Evolutionary conservation across 2,329 filamentous ascomycete species (phyloP), one percentile per base, ranked within the genome.

Genomic region (Claviceps sp.): DNA sequence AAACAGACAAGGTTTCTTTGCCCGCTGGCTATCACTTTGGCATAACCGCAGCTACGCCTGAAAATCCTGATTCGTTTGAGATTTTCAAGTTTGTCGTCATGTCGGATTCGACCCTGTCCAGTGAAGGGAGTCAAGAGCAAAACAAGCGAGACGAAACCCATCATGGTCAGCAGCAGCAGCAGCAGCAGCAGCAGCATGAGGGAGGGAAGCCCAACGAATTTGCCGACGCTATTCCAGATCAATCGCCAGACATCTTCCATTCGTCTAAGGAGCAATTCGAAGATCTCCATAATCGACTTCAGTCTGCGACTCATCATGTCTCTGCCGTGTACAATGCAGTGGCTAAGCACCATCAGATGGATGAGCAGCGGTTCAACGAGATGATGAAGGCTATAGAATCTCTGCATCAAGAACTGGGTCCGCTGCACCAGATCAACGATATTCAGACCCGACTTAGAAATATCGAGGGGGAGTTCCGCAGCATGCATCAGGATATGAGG

Each of bases 41-140:
- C 60, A 72, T 98, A 59, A 89, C 86, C 13, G 93, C 91, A 43
- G 87, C 88, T 16, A 91, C 88, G 3, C 87, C 88, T 34, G 91
- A 97, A 59, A 90, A 82, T 61, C 89, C 93, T 0, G 93, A 98
- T 70, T 95, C 89, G 5, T 95, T 96, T 62, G 93, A 98, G 69
- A 68, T 95, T 58, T 93, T 90, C 74, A 94, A 91, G 65, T 78
- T 97, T 63, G 76, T 86, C 38, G 79, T 93, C 49, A 80, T 83
- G 62, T 82, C 78, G 11, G 77, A 81, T 61, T 70, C 60, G 54
- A 62, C 56, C 37, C 49, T 55, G 54, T 57, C 50, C n/a, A 53
- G 52, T 49, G 57, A 54, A 48, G 51, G 38, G 30, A 52, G 53
- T n/a, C 46, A 36, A 30, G 48, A 52, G 42, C 42, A 55, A 49